These are phyloP conservation scores for Kalanchoe fedtschenkoi DNA, from an alignment of 164 flowering plant species.

Conservation along the genomic window DNA sequence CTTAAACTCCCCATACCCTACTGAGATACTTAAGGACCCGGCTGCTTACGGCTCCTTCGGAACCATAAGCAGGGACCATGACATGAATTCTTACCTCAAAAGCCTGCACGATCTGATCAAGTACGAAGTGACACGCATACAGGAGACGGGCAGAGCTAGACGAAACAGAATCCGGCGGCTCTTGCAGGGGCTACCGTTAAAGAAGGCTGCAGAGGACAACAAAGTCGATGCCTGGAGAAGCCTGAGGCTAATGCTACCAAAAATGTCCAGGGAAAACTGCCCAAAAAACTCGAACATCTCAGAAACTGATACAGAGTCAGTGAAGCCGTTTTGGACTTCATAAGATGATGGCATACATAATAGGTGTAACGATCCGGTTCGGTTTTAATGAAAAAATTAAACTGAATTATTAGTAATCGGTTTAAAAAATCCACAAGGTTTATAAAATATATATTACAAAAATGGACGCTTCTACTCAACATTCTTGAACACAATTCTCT, in stretches of 20 bases:
- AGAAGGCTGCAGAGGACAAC: constrained; percentile 9
- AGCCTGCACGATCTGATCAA: constrained; percentile 53
- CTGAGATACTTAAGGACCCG: constrained; percentile 73
- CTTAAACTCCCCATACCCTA: constrained; percentile 85
- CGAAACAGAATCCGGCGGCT: constrained; percentile 72
- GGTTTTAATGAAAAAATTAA: no score
- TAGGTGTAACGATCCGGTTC: no score
- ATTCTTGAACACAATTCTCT: no score
- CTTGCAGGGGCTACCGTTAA: constrained; percentile 18
- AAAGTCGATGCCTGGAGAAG: neutral
- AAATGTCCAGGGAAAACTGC: constrained; percentile 9
- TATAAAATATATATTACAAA: no score
- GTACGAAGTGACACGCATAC: constrained; percentile 48
- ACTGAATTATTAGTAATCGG: no score
- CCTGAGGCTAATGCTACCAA: constrained; percentile 3
- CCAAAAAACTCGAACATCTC: constrained; percentile 43
- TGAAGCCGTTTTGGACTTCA: constrained; percentile 32
- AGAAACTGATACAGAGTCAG: constrained; percentile 44
- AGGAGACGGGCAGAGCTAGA: constrained; percentile 48
- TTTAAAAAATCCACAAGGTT: no score
- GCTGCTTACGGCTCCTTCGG: constrained; percentile 89
- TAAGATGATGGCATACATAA: no score
- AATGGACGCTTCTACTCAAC: no score
- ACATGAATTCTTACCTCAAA: constrained; percentile 73
- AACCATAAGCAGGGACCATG: constrained; percentile 73